Evolutionary conservation across 352 stramenopile genomes (phyloP), one percentile per base, ranked within the genome.

Genomic region (Phytophthora pluvialis): DNA sequence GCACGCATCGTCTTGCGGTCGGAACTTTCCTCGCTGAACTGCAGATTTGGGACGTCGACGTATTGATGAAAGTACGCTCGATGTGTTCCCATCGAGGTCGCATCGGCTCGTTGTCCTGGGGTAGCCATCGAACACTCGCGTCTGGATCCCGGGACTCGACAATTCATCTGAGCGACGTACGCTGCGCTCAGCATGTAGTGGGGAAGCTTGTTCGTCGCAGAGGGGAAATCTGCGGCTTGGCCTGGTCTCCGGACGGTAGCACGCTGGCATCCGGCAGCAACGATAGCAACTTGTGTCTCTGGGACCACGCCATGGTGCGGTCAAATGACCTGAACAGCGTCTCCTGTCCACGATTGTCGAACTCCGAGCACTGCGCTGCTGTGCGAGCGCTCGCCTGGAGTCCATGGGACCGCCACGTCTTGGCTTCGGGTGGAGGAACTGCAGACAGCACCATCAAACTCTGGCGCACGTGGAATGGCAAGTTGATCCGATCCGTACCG

Each of bases 381-480:
- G 96, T 99, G 15, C 99, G 98, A 76, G 97, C 97, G 10, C 78
- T 99, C 18, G 95, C 96, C 3, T 99, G 97, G 97, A 98, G 92
- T 79, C 97, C 97, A 7, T 97, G 97, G 77, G 86, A 99, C 62
- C 86, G 93, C 15, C 90, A 98, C 62, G 58, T 98, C 9, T 82
- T 99, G 54, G 97, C 96, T 4, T 97, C 92, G 3, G 97, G 97
- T 26, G 97, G 94, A 11, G 97, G 97, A 40, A 98, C 96, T 29
- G 95, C 95, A 12, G 97, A 99, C 78, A 77, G 96, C 44, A 95
- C 81, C 51, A 99, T 99, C 78, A 99, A 99, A 80, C 95, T 99
- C 64, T 99, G 97, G 97, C 97, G 98, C 67, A 75, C 88, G 1
- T 60, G 67, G 13, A 93, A 61, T 16, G 90, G 89, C n/a, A 66